These are phyloP conservation scores for Mortierella sp. DNA, from an alignment of 371 early-diverging fungal species.

Conservation along the genomic window DNA sequence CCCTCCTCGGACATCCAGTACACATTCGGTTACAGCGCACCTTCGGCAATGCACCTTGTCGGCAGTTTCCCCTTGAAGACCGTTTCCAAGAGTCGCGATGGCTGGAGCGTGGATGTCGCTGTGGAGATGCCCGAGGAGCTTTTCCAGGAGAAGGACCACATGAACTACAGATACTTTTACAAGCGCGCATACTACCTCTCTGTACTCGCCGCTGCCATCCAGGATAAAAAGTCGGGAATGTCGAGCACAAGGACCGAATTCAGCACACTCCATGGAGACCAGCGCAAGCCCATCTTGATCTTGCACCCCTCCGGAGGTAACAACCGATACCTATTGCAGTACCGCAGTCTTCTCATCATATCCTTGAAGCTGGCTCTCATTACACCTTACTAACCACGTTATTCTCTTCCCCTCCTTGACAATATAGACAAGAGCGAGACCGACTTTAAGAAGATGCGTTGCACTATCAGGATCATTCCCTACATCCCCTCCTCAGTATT, in stretches of 20 bases:
- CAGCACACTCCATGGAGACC: constrained; percentile 77
- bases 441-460: constrained; percentile 71
- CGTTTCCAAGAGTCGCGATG: constrained; percentile 69
- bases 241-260: constrained; percentile 68
- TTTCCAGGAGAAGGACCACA: constrained; percentile 93
- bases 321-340: neutral
- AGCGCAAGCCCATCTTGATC: constrained; percentile 82
- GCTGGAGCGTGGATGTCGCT: constrained; percentile 90
- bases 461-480: constrained; percentile 88
- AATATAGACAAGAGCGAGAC: constrained; percentile 67
- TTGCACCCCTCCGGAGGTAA: constrained; percentile 70
- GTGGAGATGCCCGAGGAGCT: constrained; percentile 92
- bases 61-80: constrained; percentile 93
- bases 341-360: neutral
- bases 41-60: constrained; percentile 83
- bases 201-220: constrained; percentile 68
- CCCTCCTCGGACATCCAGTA: constrained; percentile 79
- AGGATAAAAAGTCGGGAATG: constrained; percentile 68
- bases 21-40: constrained; percentile 83
- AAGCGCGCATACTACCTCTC: constrained; percentile 95
- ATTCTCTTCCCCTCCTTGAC: neutral
- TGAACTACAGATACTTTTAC: constrained; percentile 95
- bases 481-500: constrained; percentile 74
- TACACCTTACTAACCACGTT: constrained; percentile 2
- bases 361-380: constrained; percentile 8